A percentile compares a stretch with the other conserved stretches of the same genome.
Conservation (phyloP, 2,329 filamentous ascomycete genomes). For the Endocalyx cinctus region DNA sequence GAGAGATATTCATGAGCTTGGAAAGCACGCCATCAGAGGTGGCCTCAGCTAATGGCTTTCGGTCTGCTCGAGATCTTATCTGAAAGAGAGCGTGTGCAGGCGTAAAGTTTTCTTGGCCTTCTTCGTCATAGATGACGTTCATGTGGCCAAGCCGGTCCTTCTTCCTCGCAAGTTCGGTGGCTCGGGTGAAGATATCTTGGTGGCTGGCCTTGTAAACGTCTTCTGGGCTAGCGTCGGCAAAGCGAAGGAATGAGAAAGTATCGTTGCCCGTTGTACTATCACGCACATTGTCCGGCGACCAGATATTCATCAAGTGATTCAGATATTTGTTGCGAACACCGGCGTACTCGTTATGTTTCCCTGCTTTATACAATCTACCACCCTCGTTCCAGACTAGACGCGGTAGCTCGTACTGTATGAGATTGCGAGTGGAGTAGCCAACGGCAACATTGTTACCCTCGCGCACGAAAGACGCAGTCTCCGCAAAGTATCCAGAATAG, state of each 20-base stretch:
- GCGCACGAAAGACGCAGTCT: constrained; percentile 90
- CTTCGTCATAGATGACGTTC: constrained; percentile 66
- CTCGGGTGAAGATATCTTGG: constrained; percentile 68
- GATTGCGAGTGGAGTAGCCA: constrained; percentile 79
- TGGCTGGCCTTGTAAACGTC: constrained; percentile 70
- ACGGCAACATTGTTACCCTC: constrained; percentile 78
- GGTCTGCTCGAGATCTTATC: constrained; percentile 66
- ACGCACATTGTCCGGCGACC: constrained; percentile 73
- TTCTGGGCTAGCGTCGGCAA: constrained; percentile 69
- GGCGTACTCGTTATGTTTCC: constrained; percentile 66
- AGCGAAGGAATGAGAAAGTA: constrained; percentile 85
- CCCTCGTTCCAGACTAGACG: constrained; percentile 76
- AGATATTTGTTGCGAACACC: constrained; percentile 79
- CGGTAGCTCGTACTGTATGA: constrained; percentile 81
- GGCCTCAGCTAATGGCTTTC: constrained; percentile 62
- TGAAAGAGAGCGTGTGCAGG: constrained; percentile 78
- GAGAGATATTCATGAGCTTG: constrained; percentile 75
- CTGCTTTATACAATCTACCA: constrained; percentile 70
- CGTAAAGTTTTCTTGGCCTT: constrained; percentile 55
- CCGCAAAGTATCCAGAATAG: constrained; percentile 80
- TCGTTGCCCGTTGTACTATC: constrained; percentile 56
- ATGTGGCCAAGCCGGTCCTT: constrained; percentile 60
- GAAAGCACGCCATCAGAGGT: constrained; percentile 68
- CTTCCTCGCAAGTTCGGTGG: constrained; percentile 53
- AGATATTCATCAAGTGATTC: constrained; percentile 83